A percentile compares a stretch with the other conserved stretches of the same genome.
Evolutionary conservation across 2,329 filamentous ascomycete species (phyloP).

Genomic region (Pyrenophora tritici-repentis): DNA sequence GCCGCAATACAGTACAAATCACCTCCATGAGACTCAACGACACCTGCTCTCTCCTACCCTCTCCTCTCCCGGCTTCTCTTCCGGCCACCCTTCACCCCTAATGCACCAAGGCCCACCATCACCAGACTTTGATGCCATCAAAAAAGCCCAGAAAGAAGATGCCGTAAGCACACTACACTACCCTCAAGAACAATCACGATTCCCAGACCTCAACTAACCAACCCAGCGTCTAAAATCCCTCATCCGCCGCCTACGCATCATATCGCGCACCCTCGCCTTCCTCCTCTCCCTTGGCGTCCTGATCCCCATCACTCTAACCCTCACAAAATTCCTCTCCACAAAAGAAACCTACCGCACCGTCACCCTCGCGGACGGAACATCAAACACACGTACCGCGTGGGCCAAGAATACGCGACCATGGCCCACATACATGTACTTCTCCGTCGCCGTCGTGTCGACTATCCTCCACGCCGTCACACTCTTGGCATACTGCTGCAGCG

Average conservation of each 20-base stretch:
- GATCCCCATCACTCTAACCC: conserved; percentile 44
- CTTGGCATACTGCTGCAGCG: conserved; percentile 38
- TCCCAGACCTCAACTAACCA: conserved; percentile 3
- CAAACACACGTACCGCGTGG: conserved; percentile 47
- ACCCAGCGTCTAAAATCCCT: conserved; percentile 43
- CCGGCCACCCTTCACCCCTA: not conserved
- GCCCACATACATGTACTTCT: conserved; percentile 51
- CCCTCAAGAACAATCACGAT: not conserved
- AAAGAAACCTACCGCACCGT: conserved; percentile 34
- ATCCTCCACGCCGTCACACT: conserved; percentile 45
- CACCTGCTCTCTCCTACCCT: conserved; percentile 19
- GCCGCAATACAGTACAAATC: conserved; percentile 18
- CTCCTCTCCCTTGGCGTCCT: conserved; percentile 44
- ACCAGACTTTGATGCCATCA: conserved; percentile 3
- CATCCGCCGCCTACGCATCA: conserved; percentile 47
- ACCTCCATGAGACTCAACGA: conserved; percentile 7
- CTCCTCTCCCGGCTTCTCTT: conserved; percentile 12
- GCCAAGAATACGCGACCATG: conserved; percentile 43
- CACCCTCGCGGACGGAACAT: conserved; percentile 17
- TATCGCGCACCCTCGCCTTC: conserved; percentile 43
- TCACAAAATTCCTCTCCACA: conserved; percentile 48
- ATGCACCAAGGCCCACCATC: too few species aligned
- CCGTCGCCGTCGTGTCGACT: conserved; percentile 36
- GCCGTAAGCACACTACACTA: conserved; percentile 12
- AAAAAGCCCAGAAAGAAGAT: conserved; percentile 25